Percentiles rank a stretch among this genome's conserved stretches.
Conservation (phyloP, 352 stramenopile species). For the Phytopythium delawarense region DNA sequence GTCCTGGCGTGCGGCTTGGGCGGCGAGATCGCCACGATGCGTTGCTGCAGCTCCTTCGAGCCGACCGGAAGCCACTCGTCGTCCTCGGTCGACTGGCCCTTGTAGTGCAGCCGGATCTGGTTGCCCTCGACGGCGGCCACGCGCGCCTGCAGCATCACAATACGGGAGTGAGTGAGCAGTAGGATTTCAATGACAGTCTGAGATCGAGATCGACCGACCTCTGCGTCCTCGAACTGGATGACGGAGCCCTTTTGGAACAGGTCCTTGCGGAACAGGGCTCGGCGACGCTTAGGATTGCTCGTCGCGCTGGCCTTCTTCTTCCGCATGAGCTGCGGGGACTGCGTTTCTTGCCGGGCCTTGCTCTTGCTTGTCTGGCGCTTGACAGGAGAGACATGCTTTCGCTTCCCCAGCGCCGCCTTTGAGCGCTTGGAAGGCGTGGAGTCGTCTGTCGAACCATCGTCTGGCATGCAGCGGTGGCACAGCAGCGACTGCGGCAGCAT, state of each 20-base stretch:
- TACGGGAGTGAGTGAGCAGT: background rate
- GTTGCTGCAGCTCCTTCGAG: slow-evolving; percentile 37
- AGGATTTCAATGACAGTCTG: too few relatives aligned
- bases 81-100: slow-evolving; percentile 58
- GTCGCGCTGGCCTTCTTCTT: background rate
- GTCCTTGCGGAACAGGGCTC: slow-evolving; percentile 27
- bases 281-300: slow-evolving; percentile 20
- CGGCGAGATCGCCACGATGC: slow-evolving; percentile 39
- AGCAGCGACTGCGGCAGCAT: slow-evolving; percentile 45
- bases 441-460: slow-evolving; percentile 14
- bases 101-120: slow-evolving; percentile 78
- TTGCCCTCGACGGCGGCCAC: slow-evolving; percentile 66
- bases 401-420: slow-evolving; percentile 16
- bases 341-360: slow-evolving; percentile 7
- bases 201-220: slow-evolving; percentile 27
- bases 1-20: slow-evolving; percentile 13
- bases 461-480: slow-evolving; percentile 45
- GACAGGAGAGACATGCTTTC: slow-evolving; percentile 17
- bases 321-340: background rate
- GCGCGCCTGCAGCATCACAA: slow-evolving; percentile 32
- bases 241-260: slow-evolving; percentile 60
- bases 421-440: slow-evolving; percentile 1
- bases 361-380: slow-evolving; percentile 15
- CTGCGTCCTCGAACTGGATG: slow-evolving; percentile 57
- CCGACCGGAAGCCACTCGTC: slow-evolving; percentile 68